Evolutionary conservation across 2,329 filamentous ascomycete species (phyloP).

Genomic region (Triangularia setosa): DNA sequence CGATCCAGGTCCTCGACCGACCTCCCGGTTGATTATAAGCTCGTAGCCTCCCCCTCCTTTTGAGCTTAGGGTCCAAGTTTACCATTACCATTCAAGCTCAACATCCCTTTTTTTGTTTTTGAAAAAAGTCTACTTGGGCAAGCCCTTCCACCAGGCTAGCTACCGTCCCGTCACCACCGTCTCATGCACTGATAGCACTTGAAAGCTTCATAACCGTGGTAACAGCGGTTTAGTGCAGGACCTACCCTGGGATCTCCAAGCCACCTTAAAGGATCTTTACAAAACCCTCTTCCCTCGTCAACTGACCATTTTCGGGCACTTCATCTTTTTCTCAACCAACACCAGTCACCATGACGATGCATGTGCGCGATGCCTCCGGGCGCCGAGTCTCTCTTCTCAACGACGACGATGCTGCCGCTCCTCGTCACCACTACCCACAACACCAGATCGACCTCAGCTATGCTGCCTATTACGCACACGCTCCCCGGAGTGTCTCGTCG

Average conservation of each 20-base stretch:
- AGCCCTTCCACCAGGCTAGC: background rate
- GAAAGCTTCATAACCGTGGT: background rate
- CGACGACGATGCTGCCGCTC: slow-evolving; percentile 41
- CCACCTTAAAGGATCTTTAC: background rate
- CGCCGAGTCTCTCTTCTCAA: slow-evolving; percentile 58
- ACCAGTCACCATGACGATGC: slow-evolving; percentile 39
- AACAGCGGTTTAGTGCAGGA: background rate
- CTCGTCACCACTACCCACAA: slow-evolving; percentile 27
- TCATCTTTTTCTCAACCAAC: background rate
- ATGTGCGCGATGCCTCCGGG: slow-evolving; percentile 53
- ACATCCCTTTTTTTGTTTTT: no score
- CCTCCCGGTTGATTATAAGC: slow-evolving; percentile 10
- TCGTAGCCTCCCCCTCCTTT: background rate
- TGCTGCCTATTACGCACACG: slow-evolving; percentile 26
- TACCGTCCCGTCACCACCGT: background rate
- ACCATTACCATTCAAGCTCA: background rate
- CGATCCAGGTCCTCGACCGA: background rate
- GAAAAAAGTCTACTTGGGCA: background rate
- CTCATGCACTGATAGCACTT: background rate
- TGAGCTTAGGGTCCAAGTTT: background rate
- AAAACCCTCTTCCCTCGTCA: background rate
- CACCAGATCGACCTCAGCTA: slow-evolving; percentile 14
- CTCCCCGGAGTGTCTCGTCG: slow-evolving; percentile 40
- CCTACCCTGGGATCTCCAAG: background rate
- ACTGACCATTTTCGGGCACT: background rate